Conservation (phyloP, 1,284 basidiomycete species). For the Fomes fomentarius region DNA sequence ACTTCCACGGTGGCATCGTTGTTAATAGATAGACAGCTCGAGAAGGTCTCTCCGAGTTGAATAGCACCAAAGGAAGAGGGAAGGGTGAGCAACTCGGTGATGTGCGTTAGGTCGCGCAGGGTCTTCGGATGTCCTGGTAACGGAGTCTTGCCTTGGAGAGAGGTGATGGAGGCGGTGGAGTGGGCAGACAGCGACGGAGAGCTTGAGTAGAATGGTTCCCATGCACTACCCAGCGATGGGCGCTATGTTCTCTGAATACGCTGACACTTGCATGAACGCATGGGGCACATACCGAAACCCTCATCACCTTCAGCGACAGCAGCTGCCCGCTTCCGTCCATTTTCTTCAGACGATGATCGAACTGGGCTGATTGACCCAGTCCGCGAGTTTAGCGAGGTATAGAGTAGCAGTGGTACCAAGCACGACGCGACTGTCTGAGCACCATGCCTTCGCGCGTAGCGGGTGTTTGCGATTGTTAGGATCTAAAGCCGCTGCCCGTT, state of each 20-base stretch:
- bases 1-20: slow-evolving; percentile 70
- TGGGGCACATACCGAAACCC: slow-evolving; percentile 67
- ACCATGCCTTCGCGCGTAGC: not conserved
- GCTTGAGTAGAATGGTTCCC: slow-evolving; percentile 84
- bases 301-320: slow-evolving; percentile 79
- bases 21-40: slow-evolving; percentile 77
- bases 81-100: slow-evolving; percentile 71
- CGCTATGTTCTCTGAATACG: slow-evolving; percentile 45
- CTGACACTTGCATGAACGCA: slow-evolving; percentile 9
- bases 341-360: no score
- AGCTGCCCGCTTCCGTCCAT: slow-evolving; percentile 64
- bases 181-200: slow-evolving; percentile 78
- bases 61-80: slow-evolving; percentile 80
- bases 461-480: slow-evolving; percentile 32
- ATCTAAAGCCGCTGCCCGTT: slow-evolving; percentile 28
- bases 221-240: slow-evolving; percentile 72
- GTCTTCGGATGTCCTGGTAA: slow-evolving; percentile 78
- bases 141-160: slow-evolving; percentile 71
- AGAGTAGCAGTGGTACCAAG: no score
- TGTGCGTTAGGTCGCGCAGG: slow-evolving; percentile 73
- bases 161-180: slow-evolving; percentile 76
- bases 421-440: not conserved
- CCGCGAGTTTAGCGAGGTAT: no score
- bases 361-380: no score
- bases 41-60: slow-evolving; percentile 81